Conservation (phyloP, 352 stramenopile genomes). For the Pythium folliculosum region DNA sequence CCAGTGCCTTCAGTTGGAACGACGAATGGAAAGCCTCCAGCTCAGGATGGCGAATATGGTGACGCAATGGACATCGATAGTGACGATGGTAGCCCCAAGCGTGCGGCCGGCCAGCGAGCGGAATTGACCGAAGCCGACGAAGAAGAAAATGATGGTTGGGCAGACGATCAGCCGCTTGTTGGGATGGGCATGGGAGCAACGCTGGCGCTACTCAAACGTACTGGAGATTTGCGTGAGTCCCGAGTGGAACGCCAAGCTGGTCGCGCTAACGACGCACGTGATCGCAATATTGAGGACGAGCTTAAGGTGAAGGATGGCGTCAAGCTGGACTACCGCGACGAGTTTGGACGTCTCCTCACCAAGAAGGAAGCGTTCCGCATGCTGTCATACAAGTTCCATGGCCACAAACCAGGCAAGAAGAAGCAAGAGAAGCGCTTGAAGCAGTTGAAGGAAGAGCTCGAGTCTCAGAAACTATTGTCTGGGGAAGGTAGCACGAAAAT, state of each 20-base stretch:
- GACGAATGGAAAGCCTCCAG: not conserved
- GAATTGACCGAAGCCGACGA: constrained; percentile 37
- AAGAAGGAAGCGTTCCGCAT: constrained; percentile 98
- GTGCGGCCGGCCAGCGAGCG: constrained; percentile 26
- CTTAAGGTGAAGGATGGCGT: constrained; percentile 84
- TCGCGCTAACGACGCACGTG: constrained; percentile 93
- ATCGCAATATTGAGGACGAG: constrained; percentile 91
- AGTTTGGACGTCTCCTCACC: constrained; percentile 95
- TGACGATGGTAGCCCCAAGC: constrained; percentile 37
- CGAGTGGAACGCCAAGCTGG: constrained; percentile 91
- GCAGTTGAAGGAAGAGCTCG: constrained; percentile 82
- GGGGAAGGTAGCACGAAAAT: constrained; percentile 80
- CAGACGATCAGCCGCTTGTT: constrained; percentile 85
- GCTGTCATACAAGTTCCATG: constrained; percentile 99
- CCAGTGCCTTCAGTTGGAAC: not conserved
- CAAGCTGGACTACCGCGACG: constrained; percentile 97
- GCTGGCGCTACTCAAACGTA: constrained; percentile 91
- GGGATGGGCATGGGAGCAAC: constrained; percentile 90
- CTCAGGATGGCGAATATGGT: not conserved
- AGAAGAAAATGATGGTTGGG: constrained; percentile 65
- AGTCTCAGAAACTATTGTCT: constrained; percentile 71
- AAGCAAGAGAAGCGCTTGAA: constrained; percentile 96
- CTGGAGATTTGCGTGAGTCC: constrained; percentile 90
- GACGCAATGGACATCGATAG: constrained; percentile 32
- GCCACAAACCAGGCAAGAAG: constrained; percentile 96